phyloP scores from a whole-genome alignment of 371 early-diverging fungal genomes.

The Mucor lusitanicus region DNA sequence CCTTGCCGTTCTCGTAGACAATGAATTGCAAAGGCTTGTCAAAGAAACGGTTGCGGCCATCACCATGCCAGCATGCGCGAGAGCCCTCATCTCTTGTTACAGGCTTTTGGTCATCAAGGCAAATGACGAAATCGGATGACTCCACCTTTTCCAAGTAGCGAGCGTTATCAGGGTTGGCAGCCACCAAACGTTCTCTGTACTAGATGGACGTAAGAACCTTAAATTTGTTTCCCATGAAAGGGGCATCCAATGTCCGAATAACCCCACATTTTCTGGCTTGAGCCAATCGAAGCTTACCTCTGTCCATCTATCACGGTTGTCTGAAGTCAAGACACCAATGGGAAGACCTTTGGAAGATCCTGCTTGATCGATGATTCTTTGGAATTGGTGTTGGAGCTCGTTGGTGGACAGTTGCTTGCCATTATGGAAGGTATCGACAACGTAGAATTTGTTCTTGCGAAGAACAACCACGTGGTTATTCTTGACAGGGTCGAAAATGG shows the following conservation, averaged over 20 bases:
- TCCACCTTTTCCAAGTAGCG: constrained; percentile 77
- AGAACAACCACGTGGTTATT: constrained; percentile 87
- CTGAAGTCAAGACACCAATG: constrained; percentile 90
- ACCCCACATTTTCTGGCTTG: not conserved
- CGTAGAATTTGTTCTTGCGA: constrained; percentile 90
- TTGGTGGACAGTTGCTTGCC: constrained; percentile 81
- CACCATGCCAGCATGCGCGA: constrained; percentile 90
- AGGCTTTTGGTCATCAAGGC: constrained; percentile 85
- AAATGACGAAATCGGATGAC: constrained; percentile 80
- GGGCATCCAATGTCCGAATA: not conserved
- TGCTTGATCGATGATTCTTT: constrained; percentile 75
- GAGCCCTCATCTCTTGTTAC: constrained; percentile 82
- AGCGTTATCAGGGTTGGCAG: constrained; percentile 68
- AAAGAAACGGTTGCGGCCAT: constrained; percentile 93
- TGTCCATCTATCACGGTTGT: constrained; percentile 93
- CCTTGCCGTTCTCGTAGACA: constrained; percentile 94
- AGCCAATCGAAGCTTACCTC: constrained; percentile 55
- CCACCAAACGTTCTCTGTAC: constrained; percentile 64
- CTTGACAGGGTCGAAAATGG: constrained; percentile 72
- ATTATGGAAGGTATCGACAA: constrained; percentile 71
- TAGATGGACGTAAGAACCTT: constrained; percentile 6
- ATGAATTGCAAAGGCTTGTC: constrained; percentile 94
- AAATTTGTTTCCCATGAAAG: not conserved
- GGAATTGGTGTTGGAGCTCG: constrained; percentile 81
- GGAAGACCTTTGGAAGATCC: constrained; percentile 71